A percentile compares a stretch with the other conserved stretches of the same genome.
phyloP scores from a whole-genome alignment of 345 rosid genomes.

The Populus alba region DNA sequence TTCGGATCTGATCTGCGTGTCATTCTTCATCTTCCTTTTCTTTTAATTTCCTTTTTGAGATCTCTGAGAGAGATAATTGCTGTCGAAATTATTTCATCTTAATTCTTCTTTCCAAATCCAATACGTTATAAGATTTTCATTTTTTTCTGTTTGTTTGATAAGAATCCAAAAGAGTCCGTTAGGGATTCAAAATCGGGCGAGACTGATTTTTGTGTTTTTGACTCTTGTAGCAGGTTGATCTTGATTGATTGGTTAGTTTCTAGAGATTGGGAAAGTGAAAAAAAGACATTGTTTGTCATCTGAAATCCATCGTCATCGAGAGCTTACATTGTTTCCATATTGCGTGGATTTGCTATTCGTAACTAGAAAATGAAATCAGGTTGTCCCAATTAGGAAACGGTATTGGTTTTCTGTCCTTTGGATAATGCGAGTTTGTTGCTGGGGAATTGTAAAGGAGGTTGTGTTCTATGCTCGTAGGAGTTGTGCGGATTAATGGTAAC shows the following conservation, averaged over 20 bases:
- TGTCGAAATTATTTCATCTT: not conserved
- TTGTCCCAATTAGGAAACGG: not conserved
- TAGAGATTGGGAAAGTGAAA: not conserved
- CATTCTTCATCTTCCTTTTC: not conserved
- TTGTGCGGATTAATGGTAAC: slow-evolving; percentile 26
- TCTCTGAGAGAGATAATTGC: not conserved
- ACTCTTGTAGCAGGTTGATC: slow-evolving; percentile 22
- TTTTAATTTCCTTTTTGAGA: not conserved
- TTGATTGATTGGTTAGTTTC: not conserved
- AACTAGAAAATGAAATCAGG: not conserved
- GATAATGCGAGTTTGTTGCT: slow-evolving; percentile 1
- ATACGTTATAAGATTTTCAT: not conserved
- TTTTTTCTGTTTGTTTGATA: not conserved
- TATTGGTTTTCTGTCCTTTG: not conserved
- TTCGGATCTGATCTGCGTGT: slow-evolving; percentile 6
- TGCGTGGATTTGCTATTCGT: slow-evolving; percentile 7
- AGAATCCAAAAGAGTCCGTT: not conserved
- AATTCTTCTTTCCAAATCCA: not conserved
- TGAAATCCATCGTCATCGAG: not conserved
- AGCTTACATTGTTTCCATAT: not conserved
- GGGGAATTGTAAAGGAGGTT: slow-evolving; percentile 8
- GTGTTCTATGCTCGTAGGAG: slow-evolving; percentile 30
- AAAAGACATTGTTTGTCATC: not conserved
- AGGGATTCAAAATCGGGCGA: not conserved
- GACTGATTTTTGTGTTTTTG: not conserved